Base-by-base conservation (phyloP, 2,329 filamentous ascomycete species). In the Chlorencoelia australis region DNA sequence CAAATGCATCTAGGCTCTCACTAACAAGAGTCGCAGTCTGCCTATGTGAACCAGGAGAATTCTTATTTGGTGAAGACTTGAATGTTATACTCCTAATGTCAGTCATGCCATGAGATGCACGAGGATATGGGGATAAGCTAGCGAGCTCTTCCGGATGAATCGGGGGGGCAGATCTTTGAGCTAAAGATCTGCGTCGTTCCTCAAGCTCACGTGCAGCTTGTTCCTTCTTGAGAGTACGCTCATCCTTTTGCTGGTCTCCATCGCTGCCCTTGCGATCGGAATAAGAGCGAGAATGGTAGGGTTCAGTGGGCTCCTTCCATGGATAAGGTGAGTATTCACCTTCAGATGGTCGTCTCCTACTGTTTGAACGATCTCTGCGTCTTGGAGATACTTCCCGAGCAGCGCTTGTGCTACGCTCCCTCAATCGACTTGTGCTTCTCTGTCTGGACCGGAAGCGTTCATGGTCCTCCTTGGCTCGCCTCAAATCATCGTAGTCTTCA, bases 151-250 rank as follows among this genome's bases (percentile, higher is more conserved):
- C 67, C 0, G 88, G 88, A 46, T 87, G 79, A 4, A 84, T 79
- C 0, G 76, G 65, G 0, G 86, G 86, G 3, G 79, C 85, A 3
- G 86, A 82, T 33, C 86, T 74, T 37, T 84, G 74, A 14, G 83
- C 85, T 17, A 94, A 67, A 10, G 89, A 95, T 53, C 83, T 75
- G 40, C 89, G 79, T 18, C 89, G 77, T 52, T 91, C 84, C 59
- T 95, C 88, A 1, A 96, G 72, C 59, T 95, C 88, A 31, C 82
- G 78, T 6, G 87, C 86, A 7, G 82, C 82, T 32, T 77, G 66
- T 46, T 86, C 82, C 59, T 80, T 84, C 60, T 79, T 82, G 31
- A 70, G 61, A 41, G 75, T 72, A 30, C 73, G 66, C 42, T 82
- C 77, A 21, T 75, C 68, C 49, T 67, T 77, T 7, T 24, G 20